phyloP scores from a whole-genome alignment of 768 basidiomycete species.

The Cystofilobasidium macerans region DNA sequence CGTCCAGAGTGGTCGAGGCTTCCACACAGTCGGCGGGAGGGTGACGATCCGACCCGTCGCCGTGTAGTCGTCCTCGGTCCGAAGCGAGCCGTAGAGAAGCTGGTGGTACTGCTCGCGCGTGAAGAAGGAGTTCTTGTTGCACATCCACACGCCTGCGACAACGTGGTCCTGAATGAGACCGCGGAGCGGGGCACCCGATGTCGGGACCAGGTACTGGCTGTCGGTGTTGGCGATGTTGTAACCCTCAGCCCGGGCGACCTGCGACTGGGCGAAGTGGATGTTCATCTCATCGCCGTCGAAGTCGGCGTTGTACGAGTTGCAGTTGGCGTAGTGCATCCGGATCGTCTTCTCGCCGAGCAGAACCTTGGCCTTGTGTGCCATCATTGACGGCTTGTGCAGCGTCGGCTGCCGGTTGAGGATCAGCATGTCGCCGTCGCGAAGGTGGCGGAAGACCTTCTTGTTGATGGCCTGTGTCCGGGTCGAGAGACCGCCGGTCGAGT shows the following conservation, averaged over 20 bases:
- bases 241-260: constrained; percentile 88
- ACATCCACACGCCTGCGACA: constrained; percentile 99
- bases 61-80: constrained; percentile 67
- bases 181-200: constrained; percentile 92
- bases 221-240: constrained; percentile 92
- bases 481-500: constrained; percentile 46
- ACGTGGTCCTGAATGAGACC: constrained; percentile 98
- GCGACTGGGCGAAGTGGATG: constrained; percentile 97
- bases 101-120: constrained; percentile 92
- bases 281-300: constrained; percentile 99
- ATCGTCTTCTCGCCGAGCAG: constrained; percentile 95
- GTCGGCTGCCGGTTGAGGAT: constrained; percentile 97
- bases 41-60: constrained; percentile 58
- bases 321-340: constrained; percentile 99
- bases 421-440: constrained; percentile 86
- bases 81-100: constrained; percentile 81
- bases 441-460: constrained; percentile 94
- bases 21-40: constrained; percentile 83
- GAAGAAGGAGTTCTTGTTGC: constrained; percentile 87
- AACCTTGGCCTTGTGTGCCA: constrained; percentile 88
- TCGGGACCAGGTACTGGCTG: constrained; percentile 97
- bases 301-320: constrained; percentile 97
- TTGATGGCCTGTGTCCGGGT: constrained; percentile 72
- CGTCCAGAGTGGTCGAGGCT: constrained; percentile 83
- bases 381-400: constrained; percentile 98